These are phyloP conservation scores for Venturia asperata DNA, from an alignment of 2,329 filamentous ascomycete genomes.

Conservation along the genomic window DNA sequence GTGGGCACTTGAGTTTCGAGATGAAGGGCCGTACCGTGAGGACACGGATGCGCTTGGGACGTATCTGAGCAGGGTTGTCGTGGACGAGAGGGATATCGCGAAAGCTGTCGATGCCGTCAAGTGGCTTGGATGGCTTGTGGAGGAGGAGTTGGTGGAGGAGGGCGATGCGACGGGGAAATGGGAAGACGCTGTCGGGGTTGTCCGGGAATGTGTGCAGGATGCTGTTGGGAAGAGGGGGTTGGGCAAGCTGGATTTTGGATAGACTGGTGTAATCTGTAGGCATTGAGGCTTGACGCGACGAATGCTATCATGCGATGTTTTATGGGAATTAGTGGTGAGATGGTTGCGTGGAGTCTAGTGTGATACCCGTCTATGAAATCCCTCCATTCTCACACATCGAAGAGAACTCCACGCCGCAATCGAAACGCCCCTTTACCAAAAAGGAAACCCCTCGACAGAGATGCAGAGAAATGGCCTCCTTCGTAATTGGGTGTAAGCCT, in stretches of 20 bases:
- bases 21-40: constrained; percentile 68
- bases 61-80: constrained; percentile 66
- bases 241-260: constrained; percentile 38
- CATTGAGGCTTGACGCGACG: neutral
- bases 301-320: neutral
- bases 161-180: constrained; percentile 19
- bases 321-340: too few species aligned
- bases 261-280: neutral
- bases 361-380: too few species aligned
- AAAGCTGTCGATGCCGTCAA: constrained; percentile 64
- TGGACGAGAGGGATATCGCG: constrained; percentile 67
- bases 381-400: too few species aligned
- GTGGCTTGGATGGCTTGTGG: constrained; percentile 50
- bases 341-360: too few species aligned
- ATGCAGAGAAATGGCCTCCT: too few species aligned
- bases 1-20: constrained; percentile 67
- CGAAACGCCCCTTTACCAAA: too few species aligned
- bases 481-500: too few species aligned
- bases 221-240: constrained; percentile 41
- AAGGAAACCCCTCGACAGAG: too few species aligned
- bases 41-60: constrained; percentile 68
- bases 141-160: constrained; percentile 24
- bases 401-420: too few species aligned
- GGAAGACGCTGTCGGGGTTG: constrained; percentile 2
- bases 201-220: constrained; percentile 31